Evolutionary conservation across 805 yeast genomes (phyloP), one percentile per base, ranked within the genome.

Genomic region (Suhomyces vadensis): DNA sequence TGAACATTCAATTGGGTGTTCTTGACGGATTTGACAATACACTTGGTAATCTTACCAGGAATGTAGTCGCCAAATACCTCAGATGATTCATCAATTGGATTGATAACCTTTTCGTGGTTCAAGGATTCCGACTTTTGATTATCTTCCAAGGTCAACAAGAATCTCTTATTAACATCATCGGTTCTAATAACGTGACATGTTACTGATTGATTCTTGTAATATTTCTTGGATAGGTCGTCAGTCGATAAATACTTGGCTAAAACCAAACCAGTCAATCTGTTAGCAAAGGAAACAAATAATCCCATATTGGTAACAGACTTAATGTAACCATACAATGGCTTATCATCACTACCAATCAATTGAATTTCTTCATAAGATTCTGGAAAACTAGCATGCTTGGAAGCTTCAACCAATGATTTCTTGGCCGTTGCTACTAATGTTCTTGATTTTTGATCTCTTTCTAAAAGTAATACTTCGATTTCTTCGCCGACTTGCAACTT

Each of bases 261-360:
- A 3, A 89, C 85, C 51, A 92, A 74, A 41, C 97, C 98, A 24
- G 88, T 87, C 50, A 92, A 77, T 42, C 77, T 79, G 50, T 86
- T 85, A 44, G 83, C 88, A 64, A 92, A 92, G 0, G 84, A 78
- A 46, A 92, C 85, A 60, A 92, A 92, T 9, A 89, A 71, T 51
- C 98, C 98, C 59, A 76, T 75, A 36, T 75, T 76, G n/a, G 95
- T 87, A 14, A 85, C 79, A 14, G 90, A 83, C 52, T 81, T 85
- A 31, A 92, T 80, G 60, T 74, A 91, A 35, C 98, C 99, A 45
- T 78, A 75, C 41, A 87, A 64, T 22, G 69, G 56, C 19, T 68
- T 67, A 37, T 61, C 54, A 16, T 29, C 33, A n/a, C 9, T 29
- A 35, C 69, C 67, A 7, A 79, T 76, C 10, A 73, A 66, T 16